phyloP scores from a whole-genome alignment of 1,139 yeast genomes.

The Komagataea norvegica region DNA sequence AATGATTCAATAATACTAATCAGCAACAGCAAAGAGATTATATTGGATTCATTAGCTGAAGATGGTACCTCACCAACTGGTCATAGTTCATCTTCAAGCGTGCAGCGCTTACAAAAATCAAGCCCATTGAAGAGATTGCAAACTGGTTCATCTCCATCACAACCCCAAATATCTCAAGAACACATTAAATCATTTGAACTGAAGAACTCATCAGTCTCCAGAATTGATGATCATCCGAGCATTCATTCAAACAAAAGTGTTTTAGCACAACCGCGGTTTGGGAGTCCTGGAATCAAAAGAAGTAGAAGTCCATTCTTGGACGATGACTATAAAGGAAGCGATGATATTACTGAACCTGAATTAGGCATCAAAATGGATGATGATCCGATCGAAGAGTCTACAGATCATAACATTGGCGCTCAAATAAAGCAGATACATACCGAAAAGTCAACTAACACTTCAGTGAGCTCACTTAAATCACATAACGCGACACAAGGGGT shows the following conservation, averaged over 20 bases:
- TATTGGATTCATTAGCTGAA: background rate
- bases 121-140: conserved; percentile 1
- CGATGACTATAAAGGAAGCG: conserved; percentile 16
- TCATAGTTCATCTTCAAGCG: background rate
- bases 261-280: conserved; percentile 17
- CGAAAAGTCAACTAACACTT: background rate
- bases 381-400: conserved; percentile 26
- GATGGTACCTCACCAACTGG: conserved; percentile 2
- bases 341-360: conserved; percentile 9
- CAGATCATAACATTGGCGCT: conserved; percentile 22
- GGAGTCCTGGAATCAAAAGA: conserved; percentile 19
- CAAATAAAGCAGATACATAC: conserved; percentile 1
- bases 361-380: conserved; percentile 13
- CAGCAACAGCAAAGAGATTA: conserved; percentile 19
- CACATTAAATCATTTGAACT: background rate
- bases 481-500: conserved; percentile 1
- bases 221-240: background rate
- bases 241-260: conserved; percentile 9
- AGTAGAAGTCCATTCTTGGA: conserved; percentile 26
- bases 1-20: conserved; percentile 20
- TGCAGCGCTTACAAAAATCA: background rate
- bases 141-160: background rate
- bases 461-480: background rate
- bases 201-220: background rate
- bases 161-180: background rate